Evolutionary conservation across 352 stramenopile species (phyloP).

Genomic region (Pythium rhizo-oryzae): DNA sequence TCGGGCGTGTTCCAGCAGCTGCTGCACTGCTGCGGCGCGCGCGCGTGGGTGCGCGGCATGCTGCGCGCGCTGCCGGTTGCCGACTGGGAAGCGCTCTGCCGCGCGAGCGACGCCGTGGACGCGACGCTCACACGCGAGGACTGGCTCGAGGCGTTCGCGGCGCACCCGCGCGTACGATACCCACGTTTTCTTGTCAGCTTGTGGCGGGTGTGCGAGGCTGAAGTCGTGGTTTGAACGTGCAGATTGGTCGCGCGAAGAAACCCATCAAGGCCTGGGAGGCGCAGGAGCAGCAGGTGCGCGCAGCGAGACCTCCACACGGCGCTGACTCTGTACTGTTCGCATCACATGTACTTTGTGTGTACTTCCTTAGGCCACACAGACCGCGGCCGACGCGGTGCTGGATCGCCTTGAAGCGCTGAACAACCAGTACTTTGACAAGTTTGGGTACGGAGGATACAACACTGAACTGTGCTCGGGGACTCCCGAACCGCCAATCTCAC

Average conservation of each 20-base stretch:
- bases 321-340: not conserved
- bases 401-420: slow-evolving; percentile 70
- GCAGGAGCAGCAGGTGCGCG: slow-evolving; percentile 64
- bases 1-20: slow-evolving; percentile 44
- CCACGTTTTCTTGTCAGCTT: not conserved
- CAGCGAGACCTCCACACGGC: not conserved
- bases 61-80: slow-evolving; percentile 40
- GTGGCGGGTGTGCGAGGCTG: not conserved
- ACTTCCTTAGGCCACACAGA: slow-evolving; percentile 49
- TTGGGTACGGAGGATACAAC: slow-evolving; percentile 37
- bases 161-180: slow-evolving; percentile 53
- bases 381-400: slow-evolving; percentile 46
- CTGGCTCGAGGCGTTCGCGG: slow-evolving; percentile 73
- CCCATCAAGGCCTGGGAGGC: slow-evolving; percentile 75
- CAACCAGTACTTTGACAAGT: slow-evolving; percentile 67
- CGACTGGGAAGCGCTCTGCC: slow-evolving; percentile 45
- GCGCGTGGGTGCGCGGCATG: slow-evolving; percentile 49
- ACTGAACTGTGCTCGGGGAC: not conserved
- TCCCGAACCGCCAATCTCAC: not conserved
- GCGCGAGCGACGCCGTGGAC: slow-evolving; percentile 47
- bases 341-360: not conserved
- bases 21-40: slow-evolving; percentile 68
- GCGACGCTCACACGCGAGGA: slow-evolving; percentile 43
- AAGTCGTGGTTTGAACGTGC: not conserved
- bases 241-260: slow-evolving; percentile 73